Conservation (phyloP, 225 moss, liverwort and hornwort species). For the Marchantia paleacea region DNA sequence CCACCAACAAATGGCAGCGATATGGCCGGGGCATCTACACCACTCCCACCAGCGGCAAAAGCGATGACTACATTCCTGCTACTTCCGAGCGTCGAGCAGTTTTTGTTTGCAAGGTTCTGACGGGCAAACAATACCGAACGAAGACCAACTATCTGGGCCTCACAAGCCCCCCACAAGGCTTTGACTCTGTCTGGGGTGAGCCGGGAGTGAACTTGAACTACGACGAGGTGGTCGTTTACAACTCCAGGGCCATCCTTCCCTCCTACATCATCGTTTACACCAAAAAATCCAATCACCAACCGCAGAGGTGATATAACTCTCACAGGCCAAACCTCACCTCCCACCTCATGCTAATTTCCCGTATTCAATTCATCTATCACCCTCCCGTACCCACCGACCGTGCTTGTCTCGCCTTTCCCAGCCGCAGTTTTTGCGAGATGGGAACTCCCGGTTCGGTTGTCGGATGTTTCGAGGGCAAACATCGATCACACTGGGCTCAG, state of each 20-base stretch:
- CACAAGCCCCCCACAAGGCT: constrained; percentile 8
- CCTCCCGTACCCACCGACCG: too few species aligned
- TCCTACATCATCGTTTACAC: constrained; percentile 20
- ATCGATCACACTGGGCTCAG: too few species aligned
- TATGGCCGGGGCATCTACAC: constrained; percentile 30
- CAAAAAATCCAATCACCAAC: background rate
- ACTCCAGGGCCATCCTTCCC: constrained; percentile 25
- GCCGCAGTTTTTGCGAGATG: too few species aligned
- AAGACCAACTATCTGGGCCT: constrained; percentile 4
- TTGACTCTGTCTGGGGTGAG: constrained; percentile 27
- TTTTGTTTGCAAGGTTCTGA: constrained; percentile 23
- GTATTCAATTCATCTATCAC: too few species aligned
- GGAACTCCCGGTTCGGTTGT: too few species aligned
- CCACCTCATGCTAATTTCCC: too few species aligned
- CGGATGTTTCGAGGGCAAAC: too few species aligned
- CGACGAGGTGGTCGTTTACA: constrained; percentile 28
- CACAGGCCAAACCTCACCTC: too few species aligned
- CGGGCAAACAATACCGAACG: constrained; percentile 9
- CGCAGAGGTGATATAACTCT: background rate
- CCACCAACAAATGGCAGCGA: constrained; percentile 12
- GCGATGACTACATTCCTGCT: constrained; percentile 19
- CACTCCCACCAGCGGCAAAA: constrained; percentile 17
- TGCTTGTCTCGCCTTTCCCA: too few species aligned
- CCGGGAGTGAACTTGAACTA: constrained; percentile 21
- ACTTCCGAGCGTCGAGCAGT: constrained; percentile 16